Evolutionary conservation across 2,329 filamentous ascomycete genomes (phyloP), one percentile per base, ranked within the genome.

Genomic region (Fusarium bactridioides): DNA sequence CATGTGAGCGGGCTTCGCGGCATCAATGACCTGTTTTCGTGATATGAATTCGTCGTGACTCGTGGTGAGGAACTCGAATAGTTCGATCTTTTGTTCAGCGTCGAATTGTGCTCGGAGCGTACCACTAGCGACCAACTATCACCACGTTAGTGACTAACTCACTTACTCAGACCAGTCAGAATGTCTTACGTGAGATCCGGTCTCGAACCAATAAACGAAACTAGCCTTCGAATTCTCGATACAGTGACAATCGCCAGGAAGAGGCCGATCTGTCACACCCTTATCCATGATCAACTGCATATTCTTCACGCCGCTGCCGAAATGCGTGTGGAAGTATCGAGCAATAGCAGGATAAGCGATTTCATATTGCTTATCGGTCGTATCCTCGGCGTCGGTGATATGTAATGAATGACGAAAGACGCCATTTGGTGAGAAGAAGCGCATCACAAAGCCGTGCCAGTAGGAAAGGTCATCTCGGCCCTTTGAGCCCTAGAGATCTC

Each of bases 271-370:
- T 0, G 82, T 82, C 3, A 84, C 86, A 5, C 86, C 85, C 77
- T 90, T 91, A 75, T 97, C 94, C 76, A 97, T 88, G 27, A 94
- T 90, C 79, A 98, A 88, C 80, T 97, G 94, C 76, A 98, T 93
- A 61, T 91, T 93, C 75, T 89, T 92, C 61, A 98, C 91, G 11
- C 94, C 95, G 68, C 94, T 95, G 64, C 92, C 91, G 79, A 96
- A 98, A 77, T 97, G 92, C 0, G 94, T 95, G 76, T 93, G 90
- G 80, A 97, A 98, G 81, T 96, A 98, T 77, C 95, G 91, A 38
- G 95, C 90, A 50, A 99, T 86, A 2, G 93, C 93, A 7, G 94
- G 89, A 65, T 90, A 93, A 6, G 92, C 89, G 54, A 98, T 94
- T 79, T 98, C 95, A 77, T 95, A 98, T 77, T 92, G 90, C 83